phyloP scores from a whole-genome alignment of 495 filamentous ascomycete genomes.

The Emericellopsis terricola region DNA sequence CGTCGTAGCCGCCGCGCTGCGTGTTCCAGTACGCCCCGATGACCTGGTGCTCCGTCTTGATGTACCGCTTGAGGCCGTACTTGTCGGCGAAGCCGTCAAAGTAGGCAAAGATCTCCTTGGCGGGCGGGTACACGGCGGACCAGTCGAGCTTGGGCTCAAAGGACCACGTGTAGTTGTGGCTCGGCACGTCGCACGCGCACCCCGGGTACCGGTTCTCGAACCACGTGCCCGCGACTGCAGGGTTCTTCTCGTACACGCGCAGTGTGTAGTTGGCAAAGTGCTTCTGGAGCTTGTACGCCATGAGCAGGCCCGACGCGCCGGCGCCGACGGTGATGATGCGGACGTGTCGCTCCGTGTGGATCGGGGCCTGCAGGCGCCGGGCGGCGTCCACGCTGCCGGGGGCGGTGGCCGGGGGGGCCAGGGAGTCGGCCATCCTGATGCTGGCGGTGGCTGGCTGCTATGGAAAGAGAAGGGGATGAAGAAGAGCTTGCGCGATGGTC shows the following conservation, averaged over 20 bases:
- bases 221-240: slow-evolving; percentile 41
- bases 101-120: slow-evolving; percentile 41
- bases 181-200: slow-evolving; percentile 35
- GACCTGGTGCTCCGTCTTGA: slow-evolving; percentile 23
- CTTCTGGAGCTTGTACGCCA: slow-evolving; percentile 4
- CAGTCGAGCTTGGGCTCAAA: slow-evolving; percentile 39
- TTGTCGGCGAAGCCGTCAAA: slow-evolving; percentile 34
- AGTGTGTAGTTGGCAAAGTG: slow-evolving; percentile 11
- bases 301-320: slow-evolving; percentile 10
- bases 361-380: background rate
- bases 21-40: slow-evolving; percentile 23
- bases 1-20: slow-evolving; percentile 25
- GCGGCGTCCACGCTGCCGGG: background rate
- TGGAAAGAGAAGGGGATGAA: background rate
- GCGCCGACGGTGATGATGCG: slow-evolving; percentile 2
- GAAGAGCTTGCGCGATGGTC: no score
- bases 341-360: background rate
- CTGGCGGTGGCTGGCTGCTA: background rate
- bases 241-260: slow-evolving; percentile 41
- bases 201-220: slow-evolving; percentile 43
- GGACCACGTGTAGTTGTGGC: slow-evolving; percentile 36
- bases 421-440: background rate
- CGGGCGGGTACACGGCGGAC: slow-evolving; percentile 37
- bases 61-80: slow-evolving; percentile 33
- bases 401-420: background rate